Evolutionary conservation across 2,329 filamentous ascomycete species (phyloP), one percentile per base, ranked within the genome.

Genomic region (Trichocomaceae sp.): DNA sequence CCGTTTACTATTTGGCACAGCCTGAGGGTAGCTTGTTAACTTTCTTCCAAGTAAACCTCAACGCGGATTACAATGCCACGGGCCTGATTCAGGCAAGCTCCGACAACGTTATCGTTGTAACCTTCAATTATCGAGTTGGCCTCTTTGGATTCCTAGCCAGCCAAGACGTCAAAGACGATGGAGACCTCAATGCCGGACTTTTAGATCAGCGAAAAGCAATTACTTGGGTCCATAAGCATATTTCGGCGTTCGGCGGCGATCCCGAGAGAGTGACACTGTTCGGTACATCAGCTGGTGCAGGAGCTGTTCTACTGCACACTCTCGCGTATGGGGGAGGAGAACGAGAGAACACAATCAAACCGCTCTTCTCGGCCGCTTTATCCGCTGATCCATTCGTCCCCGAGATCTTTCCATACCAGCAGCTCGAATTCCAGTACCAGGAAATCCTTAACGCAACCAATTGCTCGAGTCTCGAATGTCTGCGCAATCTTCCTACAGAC

Each of bases 271-370:
- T 77, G 7, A 77, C 74, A 0, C 52, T 78, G 2, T 68, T 68
- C 0, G 75, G 75, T 4, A 74, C 77, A 54, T 77, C 75, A 49
- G 75, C 75, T 0, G 75, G 75, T 0, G 75, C 71, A 2, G 65
- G 76, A 1, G 76, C 76, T 20, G 66, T 64, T 5, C 75, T 77
- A 58, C 75, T 72, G 1, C 74, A 73, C 60, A 35, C 39, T 17
- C 17, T 33, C 23, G 23, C 23, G 23, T 26, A 26, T 26, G 23
- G 23, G n/a, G 23, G 23, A 26, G 23, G 23, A 26, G 23, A 26
- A 26, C 4, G 23, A 26, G 23, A 26, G 7, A 26, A 26, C 23
- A 26, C 23, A 26, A 26, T 3, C 23, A 26, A 26, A 26, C 23
- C 23, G 23, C 23, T 26, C 23, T 26, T 26, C 23, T 26, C 23